Base-by-base conservation (phyloP, 2,329 filamentous ascomycete species). In the Cadophora sp. region DNA sequence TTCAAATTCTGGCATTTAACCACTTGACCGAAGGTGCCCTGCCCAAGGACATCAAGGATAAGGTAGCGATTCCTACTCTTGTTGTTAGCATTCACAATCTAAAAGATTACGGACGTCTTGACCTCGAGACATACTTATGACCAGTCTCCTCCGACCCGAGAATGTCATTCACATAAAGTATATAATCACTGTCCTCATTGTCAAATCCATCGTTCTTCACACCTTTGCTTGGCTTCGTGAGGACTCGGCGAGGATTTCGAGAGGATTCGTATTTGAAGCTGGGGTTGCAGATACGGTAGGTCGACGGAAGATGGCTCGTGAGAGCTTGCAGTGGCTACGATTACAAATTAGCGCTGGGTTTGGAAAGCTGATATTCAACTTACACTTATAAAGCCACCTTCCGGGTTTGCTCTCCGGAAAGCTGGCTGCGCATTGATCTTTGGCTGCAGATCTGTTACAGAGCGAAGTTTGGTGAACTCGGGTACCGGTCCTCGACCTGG, bases 1-100 rank as follows among this genome's bases (percentile, higher is more conserved):
- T 97, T 97, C 74, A 99, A 81, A 75, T 99, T 99, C 79, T 99
- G 96, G 78, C 96, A 99, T 80, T 99, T 99, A 68, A 99, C 96
- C 39, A 99, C 96, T 81, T 99, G 96, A 8, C 96, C 96, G 78
- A 99, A 99, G 0, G 96, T 99, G 65, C 96, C 96, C 79, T 99
- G 96, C 22, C 96, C 96, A 63, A 99, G 85, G 36, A 99, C 96
- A 80, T 99, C 96, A 63, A 99, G 85, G 75, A 99, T 99, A 70
- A 98, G 87, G 78, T 99, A 99, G 61, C 96, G 91, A 76, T 98
- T 98, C 79, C 91, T 94, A 70, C 13, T 41, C 58, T 68, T 20
- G 7, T 4, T 55, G 68, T 79, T 72, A 79, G 76, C 68, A 63
- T 68, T 70, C 68, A 72, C 53, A 39, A 66, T 65, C 64, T 66